Evolutionary conservation across 306 rosid species (phyloP), one percentile per base, ranked within the genome.

Genomic region (Trifolium fragiferum): DNA sequence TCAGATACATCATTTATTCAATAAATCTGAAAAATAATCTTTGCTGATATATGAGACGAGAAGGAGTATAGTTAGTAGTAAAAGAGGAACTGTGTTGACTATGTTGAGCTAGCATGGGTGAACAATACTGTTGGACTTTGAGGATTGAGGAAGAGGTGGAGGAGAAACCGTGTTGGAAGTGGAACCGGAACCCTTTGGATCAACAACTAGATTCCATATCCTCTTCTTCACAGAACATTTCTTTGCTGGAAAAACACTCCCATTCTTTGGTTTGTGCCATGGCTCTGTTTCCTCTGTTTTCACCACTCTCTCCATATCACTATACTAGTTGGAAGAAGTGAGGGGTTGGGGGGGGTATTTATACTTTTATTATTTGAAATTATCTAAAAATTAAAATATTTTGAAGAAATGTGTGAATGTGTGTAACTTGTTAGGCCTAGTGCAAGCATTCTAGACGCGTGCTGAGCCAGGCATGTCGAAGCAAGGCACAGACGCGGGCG

Each of bases 171-270:
- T 14, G 20, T 14, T 30, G 2, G 66, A 59, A 14, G 6, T 11
- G 8, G 38, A 58, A 21, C 23, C 5, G 8, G 5, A 3, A n/a
- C 5, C 12, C 10, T 12, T 8, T 2, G 5, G 9, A 38, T 79
- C 2, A 41, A 49, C 11, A 19, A 33, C 0, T 0, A 6, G 4
- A 10, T 78, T 27, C 77, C 55, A 69, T 11, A 84, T 78, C 87
- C 49, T 77, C n/a, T 5, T 1, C 70, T 84, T 81, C 32, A 81
- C 85, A 0, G 78, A 63, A 8, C 16, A 23, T 60, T 72, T 70
- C 64, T 74, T 23, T 2, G 67, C 49, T 7, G 87, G 87, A 32
- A 81, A 68, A 2, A 78, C 69, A 18, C 83, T 75, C 10, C 85
- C 81, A 13, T 57, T 37, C 53, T 76, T 80, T 58, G 77, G 47